A percentile compares a stretch with the other conserved stretches of the same genome.
Evolutionary conservation across 768 basidiomycete genomes (phyloP).

Genomic region (Leucocoprinus sp.): DNA sequence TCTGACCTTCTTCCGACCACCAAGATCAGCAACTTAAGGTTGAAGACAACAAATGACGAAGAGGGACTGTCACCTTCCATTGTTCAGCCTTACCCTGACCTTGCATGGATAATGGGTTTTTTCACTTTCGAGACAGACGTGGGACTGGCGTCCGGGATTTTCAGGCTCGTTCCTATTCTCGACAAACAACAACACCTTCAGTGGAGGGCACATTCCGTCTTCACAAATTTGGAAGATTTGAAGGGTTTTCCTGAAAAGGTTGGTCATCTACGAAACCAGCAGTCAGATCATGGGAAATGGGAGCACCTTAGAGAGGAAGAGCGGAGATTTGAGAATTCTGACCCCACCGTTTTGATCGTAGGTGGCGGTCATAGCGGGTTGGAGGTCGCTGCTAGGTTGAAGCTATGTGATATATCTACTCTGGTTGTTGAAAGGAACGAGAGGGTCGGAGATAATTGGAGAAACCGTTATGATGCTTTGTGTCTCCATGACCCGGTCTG

Average conservation of each 20-base stretch:
- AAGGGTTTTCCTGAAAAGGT: constrained; percentile 42
- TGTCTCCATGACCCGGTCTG: constrained; percentile 64
- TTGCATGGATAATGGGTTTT: constrained; percentile 48
- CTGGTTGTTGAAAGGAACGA: constrained; percentile 61
- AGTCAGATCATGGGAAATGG: constrained; percentile 51
- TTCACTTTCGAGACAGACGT: constrained; percentile 49
- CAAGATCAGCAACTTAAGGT: constrained; percentile 19
- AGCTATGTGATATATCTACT: constrained; percentile 43
- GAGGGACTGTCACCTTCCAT: constrained; percentile 17
- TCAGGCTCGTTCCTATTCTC: constrained; percentile 45
- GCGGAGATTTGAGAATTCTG: constrained; percentile 13
- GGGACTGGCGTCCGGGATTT: constrained; percentile 44
- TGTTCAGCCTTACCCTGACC: constrained; percentile 37
- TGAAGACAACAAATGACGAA: constrained; percentile 16
- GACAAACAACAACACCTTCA: constrained; percentile 14
- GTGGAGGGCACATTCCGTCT: constrained; percentile 56
- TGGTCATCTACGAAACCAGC: constrained; percentile 34
- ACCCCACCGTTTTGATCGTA: constrained; percentile 55
- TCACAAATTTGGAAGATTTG: constrained; percentile 51
- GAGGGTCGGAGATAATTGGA: constrained; percentile 58
- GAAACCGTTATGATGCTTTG: constrained; percentile 56
- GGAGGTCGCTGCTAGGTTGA: constrained; percentile 56
- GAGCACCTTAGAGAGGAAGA: constrained; percentile 33
- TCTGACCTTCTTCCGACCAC: constrained; percentile 32
- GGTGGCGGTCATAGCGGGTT: constrained; percentile 66